Conservation (phyloP, 1,139 yeast genomes). For the Meyerozyma smithsonii region DNA sequence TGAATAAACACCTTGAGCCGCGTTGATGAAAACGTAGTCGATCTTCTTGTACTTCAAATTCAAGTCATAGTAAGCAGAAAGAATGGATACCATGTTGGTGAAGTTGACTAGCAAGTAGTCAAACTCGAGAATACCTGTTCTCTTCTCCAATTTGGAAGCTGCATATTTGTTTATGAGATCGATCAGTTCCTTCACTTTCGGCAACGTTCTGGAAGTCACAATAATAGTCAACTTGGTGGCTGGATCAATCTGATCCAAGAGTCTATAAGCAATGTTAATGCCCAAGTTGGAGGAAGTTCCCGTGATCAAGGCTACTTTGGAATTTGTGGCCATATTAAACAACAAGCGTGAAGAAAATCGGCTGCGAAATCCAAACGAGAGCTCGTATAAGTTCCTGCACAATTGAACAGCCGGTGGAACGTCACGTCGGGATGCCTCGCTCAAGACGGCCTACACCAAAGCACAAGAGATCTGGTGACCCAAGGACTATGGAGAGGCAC, state of each 20-base stretch:
- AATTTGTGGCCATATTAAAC: constrained; percentile 8
- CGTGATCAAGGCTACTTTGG: constrained; percentile 39
- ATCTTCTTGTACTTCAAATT: constrained; percentile 56
- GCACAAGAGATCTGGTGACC: neutral
- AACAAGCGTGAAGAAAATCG: neutral
- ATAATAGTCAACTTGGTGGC: constrained; percentile 64
- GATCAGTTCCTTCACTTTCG: constrained; percentile 78
- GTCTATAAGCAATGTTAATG: constrained; percentile 72
- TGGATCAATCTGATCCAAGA: constrained; percentile 55
- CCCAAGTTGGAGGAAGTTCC: constrained; percentile 72
- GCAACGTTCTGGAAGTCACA: constrained; percentile 84
- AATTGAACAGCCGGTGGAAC: no score
- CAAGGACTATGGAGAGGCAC: neutral
- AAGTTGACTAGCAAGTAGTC: constrained; percentile 87
- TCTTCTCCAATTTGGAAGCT: constrained; percentile 24
- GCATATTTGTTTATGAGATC: constrained; percentile 52
- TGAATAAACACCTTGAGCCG: constrained; percentile 82
- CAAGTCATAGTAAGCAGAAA: constrained; percentile 70
- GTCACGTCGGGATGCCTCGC: no score
- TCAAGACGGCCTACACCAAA: no score
- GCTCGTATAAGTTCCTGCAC: neutral
- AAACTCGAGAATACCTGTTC: constrained; percentile 63
- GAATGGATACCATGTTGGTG: constrained; percentile 82
- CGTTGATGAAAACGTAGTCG: constrained; percentile 78
- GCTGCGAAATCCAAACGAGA: neutral